Base-by-base conservation (phyloP, 2,329 filamentous ascomycete species). In the Scedosporium boydii region DNA sequence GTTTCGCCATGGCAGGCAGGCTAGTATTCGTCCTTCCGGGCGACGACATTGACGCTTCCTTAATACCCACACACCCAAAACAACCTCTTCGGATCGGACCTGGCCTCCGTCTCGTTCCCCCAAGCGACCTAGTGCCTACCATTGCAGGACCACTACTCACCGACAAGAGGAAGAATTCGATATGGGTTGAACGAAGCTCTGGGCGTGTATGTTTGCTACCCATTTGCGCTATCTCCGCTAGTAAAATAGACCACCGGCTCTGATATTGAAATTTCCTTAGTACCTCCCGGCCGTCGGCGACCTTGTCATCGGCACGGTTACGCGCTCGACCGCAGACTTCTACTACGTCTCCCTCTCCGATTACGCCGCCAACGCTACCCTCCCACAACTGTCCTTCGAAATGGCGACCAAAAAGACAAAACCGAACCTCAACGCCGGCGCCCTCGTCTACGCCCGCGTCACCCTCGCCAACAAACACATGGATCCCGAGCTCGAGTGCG, bases 361-460 rank as follows among this genome's bases (percentile, higher is more conserved):
- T 62, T 82, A 86, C 70, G 82, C 83, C 3, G 70, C 80, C 2
- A 76, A 83, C 63, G 91, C 90, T 1, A 79, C 90, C 18, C 85
- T 98, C 1, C 91, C 90, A 0, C 90, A 96, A 67, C 82, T 98
- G 21, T 86, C 92, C n/a, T 99, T 99, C 73, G 93, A 98, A 75
- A 87, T 87, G 66, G 95, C 92, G 18, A 91, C 89, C 55, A 95
- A 93, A 75, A 98, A 98, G 77, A 96, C 91, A 2, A 83, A 93
- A 1, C 95, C 95, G 0, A 82, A 90, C 66, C 83, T 98, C 53
- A 78, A 81, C 29, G 71, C 85, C 14, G 91, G 91, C 44, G 86
- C 91, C 60, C 78, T 97, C 29, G 91, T 98, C 42, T 98, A 98
- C 76, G 93, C 93, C 44, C 89, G 93, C 65, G 86, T 99, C 53